Evolutionary conservation across 1,284 basidiomycete species (phyloP).

Genomic region (Trichosporon sp.): DNA sequence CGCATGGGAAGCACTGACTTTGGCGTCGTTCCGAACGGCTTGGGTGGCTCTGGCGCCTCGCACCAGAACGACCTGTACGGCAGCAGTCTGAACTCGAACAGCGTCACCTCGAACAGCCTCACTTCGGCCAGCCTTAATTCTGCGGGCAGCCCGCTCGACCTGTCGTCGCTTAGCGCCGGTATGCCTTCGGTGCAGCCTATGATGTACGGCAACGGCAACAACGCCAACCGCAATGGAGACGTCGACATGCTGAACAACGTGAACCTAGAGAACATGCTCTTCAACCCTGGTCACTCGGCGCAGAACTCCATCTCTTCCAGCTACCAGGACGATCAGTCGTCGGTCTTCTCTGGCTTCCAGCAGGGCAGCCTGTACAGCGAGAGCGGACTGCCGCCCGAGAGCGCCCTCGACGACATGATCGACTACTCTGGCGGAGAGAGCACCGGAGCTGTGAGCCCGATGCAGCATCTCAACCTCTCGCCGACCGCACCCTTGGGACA

Average conservation of each 20-base stretch:
- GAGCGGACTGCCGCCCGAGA: slow-evolving; percentile 32
- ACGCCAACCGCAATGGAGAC: slow-evolving; percentile 11
- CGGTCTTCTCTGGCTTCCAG: slow-evolving; percentile 30
- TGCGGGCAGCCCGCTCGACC: slow-evolving; percentile 8
- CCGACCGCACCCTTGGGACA: slow-evolving; percentile 14
- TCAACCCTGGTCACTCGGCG: slow-evolving; percentile 24
- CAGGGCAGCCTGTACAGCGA: slow-evolving; percentile 31
- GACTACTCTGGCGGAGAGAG: slow-evolving; percentile 39
- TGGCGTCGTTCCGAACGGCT: neutral
- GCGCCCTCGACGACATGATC: slow-evolving; percentile 34
- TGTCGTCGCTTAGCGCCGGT: slow-evolving; percentile 8
- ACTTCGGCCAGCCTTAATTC: neutral
- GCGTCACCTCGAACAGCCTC: slow-evolving; percentile 3
- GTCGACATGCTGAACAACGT: slow-evolving; percentile 30
- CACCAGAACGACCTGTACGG: slow-evolving; percentile 10
- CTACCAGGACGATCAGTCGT: slow-evolving; percentile 30
- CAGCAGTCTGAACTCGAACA: slow-evolving; percentile 11
- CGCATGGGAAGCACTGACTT: slow-evolving; percentile 1
- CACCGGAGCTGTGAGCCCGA: slow-evolving; percentile 19
- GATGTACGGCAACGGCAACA: slow-evolving; percentile 17
- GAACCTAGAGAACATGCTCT: slow-evolving; percentile 32
- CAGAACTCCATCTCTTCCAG: slow-evolving; percentile 30
- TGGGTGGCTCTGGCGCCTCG: neutral
- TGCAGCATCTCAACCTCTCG: slow-evolving; percentile 20
- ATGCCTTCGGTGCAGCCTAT: slow-evolving; percentile 12